A percentile compares a stretch with the other conserved stretches of the same genome.
phyloP scores from a whole-genome alignment of 129 eudicot genomes.

The Daucus carota region DH1_v3.0 NC_030389.2:40075001-40075500 shows the following conservation, averaged over 20 bases:
- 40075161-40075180: slow-evolving; percentile 83
- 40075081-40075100: no score
- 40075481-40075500: neutral
- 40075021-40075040: neutral
- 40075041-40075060: neutral
- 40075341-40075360: slow-evolving; percentile 73
- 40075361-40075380: slow-evolving; percentile 70
- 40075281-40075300: slow-evolving; percentile 85
- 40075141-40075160: slow-evolving; percentile 45
- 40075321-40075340: slow-evolving; percentile 41
- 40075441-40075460: neutral
- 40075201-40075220: slow-evolving; percentile 83
- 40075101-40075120: neutral
- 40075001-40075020: neutral
- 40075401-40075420: neutral
- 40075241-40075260: slow-evolving; percentile 57
- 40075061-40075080: neutral
- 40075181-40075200: slow-evolving; percentile 92
- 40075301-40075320: slow-evolving; percentile 86
- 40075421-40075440: neutral
- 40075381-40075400: neutral
- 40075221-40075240: slow-evolving; percentile 97
- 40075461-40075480: neutral
- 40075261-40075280: slow-evolving; percentile 51
- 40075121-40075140: neutral